Evolutionary conservation across 345 rosid genomes (phyloP).

Genomic region (Sonneratia alba): DNA sequence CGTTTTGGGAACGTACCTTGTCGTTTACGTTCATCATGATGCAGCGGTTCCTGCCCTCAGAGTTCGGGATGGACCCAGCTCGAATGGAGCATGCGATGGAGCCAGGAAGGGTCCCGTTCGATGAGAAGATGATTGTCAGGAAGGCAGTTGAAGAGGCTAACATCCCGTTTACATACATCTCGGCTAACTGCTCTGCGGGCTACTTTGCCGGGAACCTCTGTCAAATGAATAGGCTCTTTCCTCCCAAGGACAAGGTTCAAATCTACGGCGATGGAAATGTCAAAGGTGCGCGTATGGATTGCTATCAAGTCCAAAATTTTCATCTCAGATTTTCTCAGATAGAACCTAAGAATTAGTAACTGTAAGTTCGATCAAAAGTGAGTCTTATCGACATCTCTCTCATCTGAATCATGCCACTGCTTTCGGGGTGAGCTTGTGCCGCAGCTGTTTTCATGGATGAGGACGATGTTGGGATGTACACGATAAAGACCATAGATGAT

Average conservation of each 20-base stretch:
- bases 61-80: slow-evolving; percentile 83
- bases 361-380: no score
- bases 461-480: slow-evolving; percentile 53
- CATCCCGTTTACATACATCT: slow-evolving; percentile 64
- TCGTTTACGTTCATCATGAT: background rate
- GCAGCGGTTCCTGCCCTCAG: slow-evolving; percentile 80
- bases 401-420: no score
- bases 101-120: slow-evolving; percentile 73
- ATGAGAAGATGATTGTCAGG: slow-evolving; percentile 70
- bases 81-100: slow-evolving; percentile 63
- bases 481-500: slow-evolving; percentile 60
- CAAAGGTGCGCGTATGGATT: slow-evolving; percentile 39
- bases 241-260: slow-evolving; percentile 41
- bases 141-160: slow-evolving; percentile 59
- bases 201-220: slow-evolving; percentile 66
- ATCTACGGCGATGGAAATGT: slow-evolving; percentile 68
- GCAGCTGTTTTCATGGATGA: slow-evolving; percentile 57
- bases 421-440: no score
- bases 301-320: no score
- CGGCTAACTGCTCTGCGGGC: slow-evolving; percentile 71
- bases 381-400: no score
- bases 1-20: no score
- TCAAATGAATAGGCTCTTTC: slow-evolving; percentile 48
- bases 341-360: no score
- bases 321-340: no score